Evolutionary conservation across 805 yeast species (phyloP).

Genomic region (Cyberlindnera mississippiensis): DNA sequence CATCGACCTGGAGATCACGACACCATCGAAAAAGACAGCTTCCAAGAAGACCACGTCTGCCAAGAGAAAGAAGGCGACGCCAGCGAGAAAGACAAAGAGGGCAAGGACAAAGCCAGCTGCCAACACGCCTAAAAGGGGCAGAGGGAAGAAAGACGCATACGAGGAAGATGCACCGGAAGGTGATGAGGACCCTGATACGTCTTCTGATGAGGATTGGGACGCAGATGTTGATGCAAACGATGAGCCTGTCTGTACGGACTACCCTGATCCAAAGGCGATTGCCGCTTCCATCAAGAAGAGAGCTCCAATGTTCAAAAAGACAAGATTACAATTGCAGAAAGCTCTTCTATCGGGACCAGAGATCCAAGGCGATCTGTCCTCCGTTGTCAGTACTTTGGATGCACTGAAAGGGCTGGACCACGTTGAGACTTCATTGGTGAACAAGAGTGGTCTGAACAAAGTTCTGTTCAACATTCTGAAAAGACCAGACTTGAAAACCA

Average conservation of each 20-base stretch:
- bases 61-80: conserved; percentile 12
- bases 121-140: conserved; percentile 2
- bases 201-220: conserved; percentile 28
- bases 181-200: conserved; percentile 22
- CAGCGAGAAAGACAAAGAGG: conserved; percentile 13
- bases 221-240: conserved; percentile 15
- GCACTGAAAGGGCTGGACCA: conserved; percentile 21
- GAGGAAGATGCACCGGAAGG: conserved; percentile 5
- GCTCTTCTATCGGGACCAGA: conserved; percentile 18
- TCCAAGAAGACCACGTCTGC: conserved; percentile 16
- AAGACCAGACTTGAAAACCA: conserved; percentile 31
- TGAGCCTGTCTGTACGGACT: conserved; percentile 19
- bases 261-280: conserved; percentile 17
- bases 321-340: conserved; percentile 28
- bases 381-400: conserved; percentile 24
- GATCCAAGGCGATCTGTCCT: conserved; percentile 11
- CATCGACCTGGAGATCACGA: conserved; percentile 12
- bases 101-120: conserved; percentile 10
- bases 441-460: conserved; percentile 30
- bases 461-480: conserved; percentile 31
- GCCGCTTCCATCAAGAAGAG: conserved; percentile 16
- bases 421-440: conserved; percentile 30
- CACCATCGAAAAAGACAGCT: conserved; percentile 7
- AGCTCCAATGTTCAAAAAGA: conserved; percentile 24
- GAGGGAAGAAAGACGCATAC: conserved; percentile 2